Percentiles rank a stretch among this genome's conserved stretches.
Evolutionary conservation across 202 grass and related monocot species (phyloP).

Genomic region (Bolboschoenoplectus hybrid): DNA sequence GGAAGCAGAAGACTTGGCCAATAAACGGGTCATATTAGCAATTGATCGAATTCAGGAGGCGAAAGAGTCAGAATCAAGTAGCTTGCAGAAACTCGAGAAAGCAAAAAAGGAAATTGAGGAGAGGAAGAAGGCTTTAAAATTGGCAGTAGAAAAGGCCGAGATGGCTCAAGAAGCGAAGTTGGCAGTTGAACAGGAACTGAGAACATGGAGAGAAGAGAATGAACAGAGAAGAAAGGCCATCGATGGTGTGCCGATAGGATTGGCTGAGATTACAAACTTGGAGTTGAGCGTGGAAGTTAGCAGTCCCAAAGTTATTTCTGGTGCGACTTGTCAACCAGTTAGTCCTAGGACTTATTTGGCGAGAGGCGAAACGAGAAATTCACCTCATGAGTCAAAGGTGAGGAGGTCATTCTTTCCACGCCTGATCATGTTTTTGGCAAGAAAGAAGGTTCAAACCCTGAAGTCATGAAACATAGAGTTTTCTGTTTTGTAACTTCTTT

Average conservation of each 20-base stretch:
- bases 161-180: slow-evolving; percentile 52
- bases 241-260: slow-evolving; percentile 28
- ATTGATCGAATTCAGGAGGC: slow-evolving; percentile 69
- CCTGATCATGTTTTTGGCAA: slow-evolving; percentile 66
- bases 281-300: slow-evolving; percentile 20
- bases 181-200: slow-evolving; percentile 62
- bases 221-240: slow-evolving; percentile 41
- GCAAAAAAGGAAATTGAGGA: slow-evolving; percentile 53
- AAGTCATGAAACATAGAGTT: slow-evolving; percentile 36
- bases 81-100: slow-evolving; percentile 53
- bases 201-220: slow-evolving; percentile 52
- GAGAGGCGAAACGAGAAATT: slow-evolving; percentile 40
- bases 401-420: slow-evolving; percentile 64
- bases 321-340: slow-evolving; percentile 28
- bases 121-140: slow-evolving; percentile 47
- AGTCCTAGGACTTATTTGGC: slow-evolving; percentile 49
- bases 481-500: not conserved
- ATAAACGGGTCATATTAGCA: slow-evolving; percentile 58
- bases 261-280: slow-evolving; percentile 42
- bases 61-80: slow-evolving; percentile 65
- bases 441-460: slow-evolving; percentile 65
- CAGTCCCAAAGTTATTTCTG: slow-evolving; percentile 34
- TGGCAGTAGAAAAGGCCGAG: slow-evolving; percentile 58
- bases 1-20: slow-evolving; percentile 63
- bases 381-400: not conserved